Percentiles rank a stretch among this genome's conserved stretches.
These are phyloP conservation scores for Amanita inopinata DNA, from an alignment of 768 basidiomycete genomes.

Conservation along the genomic window DNA sequence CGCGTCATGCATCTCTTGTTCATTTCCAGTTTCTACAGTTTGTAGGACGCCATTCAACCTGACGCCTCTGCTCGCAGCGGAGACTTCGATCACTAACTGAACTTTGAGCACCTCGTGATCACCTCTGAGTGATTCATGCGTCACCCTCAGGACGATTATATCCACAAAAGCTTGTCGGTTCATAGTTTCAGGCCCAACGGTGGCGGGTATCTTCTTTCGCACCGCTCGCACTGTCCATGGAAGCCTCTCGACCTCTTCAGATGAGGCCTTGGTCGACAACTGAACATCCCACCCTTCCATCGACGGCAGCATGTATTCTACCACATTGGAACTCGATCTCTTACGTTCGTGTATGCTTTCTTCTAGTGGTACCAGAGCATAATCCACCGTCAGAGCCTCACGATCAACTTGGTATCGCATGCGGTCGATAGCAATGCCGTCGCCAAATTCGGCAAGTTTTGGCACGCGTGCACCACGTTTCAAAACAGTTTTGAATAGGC, in stretches of 20 bases:
- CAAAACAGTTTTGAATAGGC: constrained; percentile 72
- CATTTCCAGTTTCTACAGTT: constrained; percentile 52
- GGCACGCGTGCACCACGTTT: constrained; percentile 71
- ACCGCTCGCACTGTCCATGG: constrained; percentile 65
- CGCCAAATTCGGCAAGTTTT: constrained; percentile 66
- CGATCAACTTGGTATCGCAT: constrained; percentile 74
- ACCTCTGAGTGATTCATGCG: constrained; percentile 62
- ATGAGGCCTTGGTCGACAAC: constrained; percentile 64
- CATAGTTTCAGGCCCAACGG: constrained; percentile 17
- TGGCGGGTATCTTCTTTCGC: constrained; percentile 30
- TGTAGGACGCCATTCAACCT: constrained; percentile 83
- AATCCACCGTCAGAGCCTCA: constrained; percentile 75
- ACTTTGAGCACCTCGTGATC: constrained; percentile 78
- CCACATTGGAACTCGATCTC: constrained; percentile 58
- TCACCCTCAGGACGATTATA: constrained; percentile 53
- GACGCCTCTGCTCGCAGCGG: constrained; percentile 65
- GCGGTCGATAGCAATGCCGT: constrained; percentile 72
- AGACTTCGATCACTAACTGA: constrained; percentile 69
- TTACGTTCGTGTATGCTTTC: constrained; percentile 29
- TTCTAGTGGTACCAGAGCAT: constrained; percentile 71
- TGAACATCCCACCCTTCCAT: constrained; percentile 83
- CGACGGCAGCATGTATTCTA: constrained; percentile 75
- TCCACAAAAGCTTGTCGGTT: constrained; percentile 29
- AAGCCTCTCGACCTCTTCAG: constrained; percentile 57
- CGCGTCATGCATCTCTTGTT: constrained; percentile 46